Base-by-base conservation (phyloP, 257 asterid genomes). In the Capsicum rhomboideum region DNA sequence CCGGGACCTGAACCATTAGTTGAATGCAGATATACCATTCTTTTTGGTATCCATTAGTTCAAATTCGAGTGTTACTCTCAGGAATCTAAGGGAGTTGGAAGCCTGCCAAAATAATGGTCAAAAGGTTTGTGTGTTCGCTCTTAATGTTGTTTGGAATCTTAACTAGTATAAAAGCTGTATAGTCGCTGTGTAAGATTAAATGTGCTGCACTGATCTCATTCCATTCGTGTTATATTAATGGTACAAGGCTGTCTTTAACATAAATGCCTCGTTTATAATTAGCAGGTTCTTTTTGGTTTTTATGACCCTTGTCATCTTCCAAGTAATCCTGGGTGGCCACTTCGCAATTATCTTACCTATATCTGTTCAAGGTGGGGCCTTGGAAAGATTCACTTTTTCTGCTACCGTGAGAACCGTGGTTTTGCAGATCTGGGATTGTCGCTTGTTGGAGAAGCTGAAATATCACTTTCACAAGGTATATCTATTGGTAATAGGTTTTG, bases 271-370 rank as follows among this genome's bases (percentile, higher is more conserved):
- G 37, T n/a, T 28, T 78, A 55, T 75, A 44, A 79, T 69, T 77
- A 84, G 85, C 93, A 96, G 98, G 88, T 96, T 83, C 84, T 96
- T 29, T 92, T 92, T 89, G 99, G 99, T 80, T 96, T 92, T 90
- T 93, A 94, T 90, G 99, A 94, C 84, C 98, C 95, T 79, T 93
- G 96, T 84, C 90, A 93, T 88, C 97, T 91, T 75, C 95, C 95
- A 72, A 85, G 82, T 79, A 93, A 93, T 89, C 98, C 98, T 68
- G 98, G 99, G 68, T 96, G 99, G 99, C 98, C 98, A 49, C 97
- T 96, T 78, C 96, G 98, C 83, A 96, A 96, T 88, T 92, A 89
- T 83, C 90, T 96, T 46, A 86, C 91, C 87, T 96, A 83, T 91
- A 88, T 96, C 88, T 89, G 82, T 89, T 83, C 86, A 88, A 93